These are phyloP conservation scores for Oryza australiensis DNA, from an alignment of 176 grass and related monocot genomes.

Conservation along the genomic window DNA sequence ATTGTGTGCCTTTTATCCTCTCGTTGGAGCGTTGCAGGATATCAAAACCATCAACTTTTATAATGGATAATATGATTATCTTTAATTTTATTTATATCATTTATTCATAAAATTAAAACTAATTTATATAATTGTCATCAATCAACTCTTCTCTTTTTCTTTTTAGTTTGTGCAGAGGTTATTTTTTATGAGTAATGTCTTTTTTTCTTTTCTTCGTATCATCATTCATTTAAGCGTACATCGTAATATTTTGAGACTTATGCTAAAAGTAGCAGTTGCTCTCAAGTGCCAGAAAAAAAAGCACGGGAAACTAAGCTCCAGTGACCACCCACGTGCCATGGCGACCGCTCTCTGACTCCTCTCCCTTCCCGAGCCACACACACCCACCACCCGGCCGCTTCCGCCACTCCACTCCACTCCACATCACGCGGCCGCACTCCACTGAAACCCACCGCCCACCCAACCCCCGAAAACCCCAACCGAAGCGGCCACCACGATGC, in stretches of 20 bases:
- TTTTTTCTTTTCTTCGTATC: too few species aligned
- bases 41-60: slow-evolving; percentile 3
- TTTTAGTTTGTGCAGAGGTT: too few species aligned
- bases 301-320: slow-evolving; percentile 18
- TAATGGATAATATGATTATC: too few species aligned
- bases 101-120: too few species aligned
- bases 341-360: slow-evolving; percentile 29
- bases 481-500: slow-evolving; percentile 22
- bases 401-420: not conserved
- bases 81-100: too few species aligned
- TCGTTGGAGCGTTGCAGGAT: too few species aligned
- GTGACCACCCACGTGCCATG: slow-evolving; percentile 45
- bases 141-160: too few species aligned
- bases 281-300: not conserved
- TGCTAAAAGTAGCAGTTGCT: too few species aligned
- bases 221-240: too few species aligned
- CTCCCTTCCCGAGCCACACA: not conserved
- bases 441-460: slow-evolving; percentile 39
- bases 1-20: not conserved
- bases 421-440: not conserved
- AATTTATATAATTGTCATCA: too few species aligned
- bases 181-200: too few species aligned
- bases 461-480: slow-evolving; percentile 11
- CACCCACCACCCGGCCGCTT: not conserved
- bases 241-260: too few species aligned